These are phyloP conservation scores for Pharus latifolius DNA, from an alignment of 176 grass and related monocot species.

Conservation along the genomic window DNA sequence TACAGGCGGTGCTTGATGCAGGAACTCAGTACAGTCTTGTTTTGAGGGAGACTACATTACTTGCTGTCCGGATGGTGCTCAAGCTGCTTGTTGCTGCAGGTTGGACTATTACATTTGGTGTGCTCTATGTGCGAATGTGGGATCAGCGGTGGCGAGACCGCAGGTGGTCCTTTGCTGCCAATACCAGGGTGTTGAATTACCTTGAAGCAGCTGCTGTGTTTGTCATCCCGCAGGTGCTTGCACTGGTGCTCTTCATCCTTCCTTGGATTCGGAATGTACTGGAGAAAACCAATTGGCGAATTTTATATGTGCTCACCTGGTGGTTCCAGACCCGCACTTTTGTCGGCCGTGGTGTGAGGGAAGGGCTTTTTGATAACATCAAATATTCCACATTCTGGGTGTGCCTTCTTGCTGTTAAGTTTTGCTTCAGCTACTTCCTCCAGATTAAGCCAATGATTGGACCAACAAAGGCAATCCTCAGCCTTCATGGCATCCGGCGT, in stretches of 20 bases:
- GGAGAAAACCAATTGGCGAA: slow-evolving; percentile 90
- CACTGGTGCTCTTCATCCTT: slow-evolving; percentile 59
- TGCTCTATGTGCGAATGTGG: slow-evolving; percentile 82
- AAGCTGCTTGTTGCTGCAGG: slow-evolving; percentile 59
- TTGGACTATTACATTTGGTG: slow-evolving; percentile 63
- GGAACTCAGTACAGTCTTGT: slow-evolving; percentile 83
- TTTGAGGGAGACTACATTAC: slow-evolving; percentile 40
- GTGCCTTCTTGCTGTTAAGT: slow-evolving; percentile 60
- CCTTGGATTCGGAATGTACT: slow-evolving; percentile 79
- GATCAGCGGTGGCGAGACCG: slow-evolving; percentile 54
- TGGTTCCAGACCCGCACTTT: slow-evolving; percentile 94
- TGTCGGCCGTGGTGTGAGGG: slow-evolving; percentile 79
- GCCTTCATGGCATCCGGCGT: slow-evolving; percentile 33
- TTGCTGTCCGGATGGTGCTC: slow-evolving; percentile 65
- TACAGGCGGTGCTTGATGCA: slow-evolving; percentile 76
- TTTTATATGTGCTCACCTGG: slow-evolving; percentile 79
- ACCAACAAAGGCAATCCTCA: slow-evolving; percentile 68
- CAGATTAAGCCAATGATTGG: slow-evolving; percentile 83
- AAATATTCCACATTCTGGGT: slow-evolving; percentile 78
- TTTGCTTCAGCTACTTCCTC: slow-evolving; percentile 84
- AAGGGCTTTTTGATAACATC: slow-evolving; percentile 80
- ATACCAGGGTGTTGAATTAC: slow-evolving; percentile 60
- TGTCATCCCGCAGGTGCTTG: slow-evolving; percentile 66
- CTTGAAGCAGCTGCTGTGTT: slow-evolving; percentile 75
- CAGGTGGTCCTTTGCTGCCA: slow-evolving; percentile 55